Evolutionary conservation across 495 filamentous ascomycete genomes (phyloP), one percentile per base, ranked within the genome.

Genomic region (Hypoxylon intermedium): DNA sequence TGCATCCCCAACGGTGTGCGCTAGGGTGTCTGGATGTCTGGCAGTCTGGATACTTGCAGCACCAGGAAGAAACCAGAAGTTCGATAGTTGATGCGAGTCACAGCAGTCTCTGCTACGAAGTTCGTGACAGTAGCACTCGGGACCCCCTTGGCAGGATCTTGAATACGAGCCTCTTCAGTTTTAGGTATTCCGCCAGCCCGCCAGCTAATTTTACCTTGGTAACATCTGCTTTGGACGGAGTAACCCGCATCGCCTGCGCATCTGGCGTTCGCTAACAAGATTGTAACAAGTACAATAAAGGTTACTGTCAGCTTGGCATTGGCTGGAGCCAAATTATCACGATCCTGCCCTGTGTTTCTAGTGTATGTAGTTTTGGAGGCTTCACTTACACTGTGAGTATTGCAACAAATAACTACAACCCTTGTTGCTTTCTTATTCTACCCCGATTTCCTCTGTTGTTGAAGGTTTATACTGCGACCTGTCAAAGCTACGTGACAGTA

Each of bases 141-240:
- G 11, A 40, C 6, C 28, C 49, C 38, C 44, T 51, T 47, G 37
- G 48, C 42, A 41, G 34, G 43, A 30, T 55, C 24, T 36, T 59
- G 54, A 65, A 65, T 65, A 65, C 61, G 61, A 65, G 50, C 44
- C 49, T 26, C 31, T 47, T 51, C 23, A 45, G n/a, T 46, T 54
- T 40, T 51, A 46, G 20, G 53, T 42, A 40, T 49, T n/a, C 49
- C 40, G 43, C 48, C 48, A 26, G 30, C 31, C 16, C 44, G 33
- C 38, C 36, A 40, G 15, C 24, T 44, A 5, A 28, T 13, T 56
- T 7, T 31, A 24, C 31, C 16, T 45, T 56, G 49, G 49, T 44
- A 64, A 50, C 54, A 21, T 54, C 28, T 45, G n/a, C 24, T 23
- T 38, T 50, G 12, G 40, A 50, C 49, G 53, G 60, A 33, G 48